A percentile compares a stretch with the other conserved stretches of the same genome.
phyloP scores from a whole-genome alignment of 768 basidiomycete genomes.

The Lepiota venenata region DNA sequence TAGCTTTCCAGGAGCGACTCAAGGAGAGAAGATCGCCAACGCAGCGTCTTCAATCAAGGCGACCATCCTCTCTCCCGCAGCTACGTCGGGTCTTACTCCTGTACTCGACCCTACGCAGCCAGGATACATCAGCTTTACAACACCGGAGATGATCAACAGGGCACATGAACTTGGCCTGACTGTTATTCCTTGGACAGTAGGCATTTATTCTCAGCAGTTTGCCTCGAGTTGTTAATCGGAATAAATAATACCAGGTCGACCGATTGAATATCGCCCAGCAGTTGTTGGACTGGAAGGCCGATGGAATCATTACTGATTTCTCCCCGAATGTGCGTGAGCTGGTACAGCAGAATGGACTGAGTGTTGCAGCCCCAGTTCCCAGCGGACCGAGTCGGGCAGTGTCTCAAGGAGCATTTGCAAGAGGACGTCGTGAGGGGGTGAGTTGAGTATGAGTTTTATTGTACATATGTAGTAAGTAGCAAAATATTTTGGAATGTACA shows the following conservation, averaged over 20 bases:
- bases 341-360: conserved; percentile 47
- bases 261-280: conserved; percentile 58
- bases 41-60: conserved; percentile 66
- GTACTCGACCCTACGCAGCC: conserved; percentile 38
- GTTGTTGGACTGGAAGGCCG: conserved; percentile 56
- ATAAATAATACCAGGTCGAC: conserved; percentile 47
- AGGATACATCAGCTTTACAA: conserved; percentile 56
- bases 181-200: conserved; percentile 75
- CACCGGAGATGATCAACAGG: conserved; percentile 61
- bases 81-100: conserved; percentile 34
- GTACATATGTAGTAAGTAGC: background rate
- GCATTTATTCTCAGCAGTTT: conserved; percentile 16
- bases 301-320: conserved; percentile 80
- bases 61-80: conserved; percentile 62
- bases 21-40: conserved; percentile 58
- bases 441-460: conserved; percentile 1
- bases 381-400: conserved; percentile 56
- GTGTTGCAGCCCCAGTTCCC: conserved; percentile 56
- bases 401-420: conserved; percentile 54
- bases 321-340: conserved; percentile 57
- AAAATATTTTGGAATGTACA: background rate
- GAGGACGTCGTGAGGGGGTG: conserved; percentile 14
- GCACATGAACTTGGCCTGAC: conserved; percentile 60
- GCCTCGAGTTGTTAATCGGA: background rate
- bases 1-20: conserved; percentile 57